Evolutionary conservation across 179 eudicot species (phyloP).

Genomic region (Drosera spatulata): DNA sequence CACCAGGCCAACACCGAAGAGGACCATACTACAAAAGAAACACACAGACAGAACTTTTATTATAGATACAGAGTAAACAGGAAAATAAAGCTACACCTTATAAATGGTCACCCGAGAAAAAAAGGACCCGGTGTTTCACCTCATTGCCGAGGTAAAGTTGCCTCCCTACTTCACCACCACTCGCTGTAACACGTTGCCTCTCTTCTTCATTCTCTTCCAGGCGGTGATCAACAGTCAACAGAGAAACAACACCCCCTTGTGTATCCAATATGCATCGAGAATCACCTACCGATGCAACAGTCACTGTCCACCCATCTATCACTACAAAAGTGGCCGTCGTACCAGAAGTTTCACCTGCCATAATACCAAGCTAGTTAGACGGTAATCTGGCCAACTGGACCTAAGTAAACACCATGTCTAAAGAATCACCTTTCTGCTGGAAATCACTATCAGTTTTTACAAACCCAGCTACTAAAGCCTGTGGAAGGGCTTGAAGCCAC

Average conservation of each 20-base stretch:
- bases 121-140: slow-evolving; percentile 24
- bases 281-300: slow-evolving; percentile 89
- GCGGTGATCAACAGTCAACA: slow-evolving; percentile 72
- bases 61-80: not conserved
- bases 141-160: slow-evolving; percentile 58
- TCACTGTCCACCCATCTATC: slow-evolving; percentile 73
- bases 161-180: slow-evolving; percentile 84
- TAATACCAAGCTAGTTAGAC: slow-evolving; percentile 3
- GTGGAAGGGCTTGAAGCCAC: slow-evolving; percentile 76
- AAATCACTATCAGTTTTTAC: slow-evolving; percentile 81
- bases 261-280: slow-evolving; percentile 81
- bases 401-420: not conserved
- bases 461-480: slow-evolving; percentile 75
- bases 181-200: slow-evolving; percentile 70
- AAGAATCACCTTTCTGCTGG: slow-evolving; percentile 51
- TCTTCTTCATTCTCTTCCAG: slow-evolving; percentile 76
- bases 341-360: slow-evolving; percentile 70
- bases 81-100: not conserved
- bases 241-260: slow-evolving; percentile 63
- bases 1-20: slow-evolving; percentile 88
- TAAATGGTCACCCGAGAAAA: not conserved
- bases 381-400: not conserved
- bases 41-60: no score
- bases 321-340: slow-evolving; percentile 82
- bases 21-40: slow-evolving; percentile 54